Evolutionary conservation across 2,329 filamentous ascomycete genomes (phyloP), one percentile per base, ranked within the genome.

Genomic region (Teratosphaeria destructans): DNA sequence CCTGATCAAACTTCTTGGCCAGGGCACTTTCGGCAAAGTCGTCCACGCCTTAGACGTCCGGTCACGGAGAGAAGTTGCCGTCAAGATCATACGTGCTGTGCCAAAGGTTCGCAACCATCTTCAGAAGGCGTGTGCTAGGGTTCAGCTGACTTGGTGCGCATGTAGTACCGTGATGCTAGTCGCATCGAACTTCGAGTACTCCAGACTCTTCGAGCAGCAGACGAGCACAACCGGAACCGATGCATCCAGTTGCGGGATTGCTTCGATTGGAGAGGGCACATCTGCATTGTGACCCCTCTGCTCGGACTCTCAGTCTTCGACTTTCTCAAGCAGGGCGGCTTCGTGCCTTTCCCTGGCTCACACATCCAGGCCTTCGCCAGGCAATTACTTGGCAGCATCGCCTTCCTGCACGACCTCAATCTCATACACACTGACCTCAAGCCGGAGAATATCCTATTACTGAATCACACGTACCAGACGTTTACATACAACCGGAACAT

Each of bases 21-120:
- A 99, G 76, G 94, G 94, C 64, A 99, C 94, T 0, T 99, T 99
- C 72, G 94, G 94, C 71, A 99, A 99, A 75, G 94, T 99, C 16
- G 94, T 99, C 19, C 88, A 96, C 74, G 94, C 94, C 57, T 86
- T 84, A 67, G 94, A 99, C 72, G 84, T 84, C 62, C 83, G 83
- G 68, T 86, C 85, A 63, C 87, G 87, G 61, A 82, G 82, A 66
- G 90, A 92, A 72, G 95, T 95, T 66, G 94, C 94, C 37, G 90
- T 99, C 75, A 99, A 99, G 75, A 95, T 99, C 73, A 97, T 99
- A 65, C 87, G 94, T 66, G 96, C 94, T 1, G 94, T 99, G 12
- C 94, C 96, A 71, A 99, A 99, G 68, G 70, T 71, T 63, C 53
- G 58, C 26, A 14, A 47, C 10, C 34, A 58, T 23, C 23, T 56